Percentiles rank a stretch among this genome's conserved stretches.
phyloP scores from a whole-genome alignment of 208 protist genomes.

The Ichthyophonus hoferi region DNA sequence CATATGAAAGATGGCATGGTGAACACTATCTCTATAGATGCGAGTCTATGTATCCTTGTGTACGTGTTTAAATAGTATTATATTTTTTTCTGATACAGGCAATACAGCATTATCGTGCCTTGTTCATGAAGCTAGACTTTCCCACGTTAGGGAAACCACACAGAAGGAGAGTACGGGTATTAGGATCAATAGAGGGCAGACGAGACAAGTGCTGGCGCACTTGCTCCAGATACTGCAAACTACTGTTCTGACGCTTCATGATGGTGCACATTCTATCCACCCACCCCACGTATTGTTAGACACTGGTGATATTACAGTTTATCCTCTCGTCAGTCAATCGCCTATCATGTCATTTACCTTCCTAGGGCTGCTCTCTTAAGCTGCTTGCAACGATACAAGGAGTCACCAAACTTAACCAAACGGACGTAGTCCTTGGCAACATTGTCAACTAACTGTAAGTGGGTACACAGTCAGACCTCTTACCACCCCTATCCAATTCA shows the following conservation, averaged over 20 bases:
- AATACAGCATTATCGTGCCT: constrained; percentile 44
- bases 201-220: constrained; percentile 98
- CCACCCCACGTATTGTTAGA: background rate
- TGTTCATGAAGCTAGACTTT: constrained; percentile 99
- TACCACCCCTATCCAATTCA: too few species aligned
- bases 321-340: too few species aligned
- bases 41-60: background rate
- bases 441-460: constrained; percentile 15
- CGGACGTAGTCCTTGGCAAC: constrained; percentile 6
- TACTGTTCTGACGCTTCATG: constrained; percentile 87
- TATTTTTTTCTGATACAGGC: background rate
- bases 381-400: constrained; percentile 99
- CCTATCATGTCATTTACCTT: too few species aligned
- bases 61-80: background rate
- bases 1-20: too few species aligned
- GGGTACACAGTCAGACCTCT: too few species aligned
- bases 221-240: constrained; percentile 97
- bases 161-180: constrained; percentile 86
- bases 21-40: too few species aligned
- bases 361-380: constrained; percentile 99
- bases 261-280: constrained; percentile 85
- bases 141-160: constrained; percentile 99
- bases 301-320: background rate
- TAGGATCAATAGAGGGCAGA: constrained; percentile 98
- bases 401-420: constrained; percentile 80